Evolutionary conservation across 2,329 filamentous ascomycete genomes (phyloP).

Genomic region (Xylogone sp.): DNA sequence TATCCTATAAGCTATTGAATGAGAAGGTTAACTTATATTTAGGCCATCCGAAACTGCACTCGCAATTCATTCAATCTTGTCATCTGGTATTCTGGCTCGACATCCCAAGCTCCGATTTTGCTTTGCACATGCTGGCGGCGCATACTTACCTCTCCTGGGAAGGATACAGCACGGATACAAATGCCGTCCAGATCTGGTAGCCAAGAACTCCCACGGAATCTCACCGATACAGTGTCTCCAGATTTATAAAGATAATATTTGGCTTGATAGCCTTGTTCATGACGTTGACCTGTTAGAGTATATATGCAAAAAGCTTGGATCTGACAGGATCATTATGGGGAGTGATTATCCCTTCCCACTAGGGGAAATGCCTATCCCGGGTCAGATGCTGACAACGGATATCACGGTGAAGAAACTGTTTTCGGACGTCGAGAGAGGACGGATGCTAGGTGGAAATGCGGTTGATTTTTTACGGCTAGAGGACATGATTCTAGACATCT

Average conservation of each 20-base stretch:
- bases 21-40: no score
- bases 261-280: constrained; percentile 32
- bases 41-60: constrained; percentile 31
- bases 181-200: constrained; percentile 32
- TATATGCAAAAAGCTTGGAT: constrained; percentile 29
- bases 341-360: constrained; percentile 34
- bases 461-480: constrained; percentile 29
- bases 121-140: constrained; percentile 33
- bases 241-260: constrained; percentile 23
- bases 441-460: constrained; percentile 29
- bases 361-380: constrained; percentile 31
- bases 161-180: constrained; percentile 32
- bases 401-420: constrained; percentile 18
- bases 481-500: constrained; percentile 18
- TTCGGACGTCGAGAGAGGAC: constrained; percentile 24
- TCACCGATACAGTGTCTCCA: constrained; percentile 26
- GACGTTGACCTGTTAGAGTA: constrained; percentile 32
- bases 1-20: no score
- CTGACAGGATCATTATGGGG: constrained; percentile 28
- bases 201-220: constrained; percentile 24
- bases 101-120: constrained; percentile 27
- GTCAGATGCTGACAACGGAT: constrained; percentile 28
- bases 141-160: constrained; percentile 32
- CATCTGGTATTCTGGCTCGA: constrained; percentile 26
- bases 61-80: constrained; percentile 29